Evolutionary conservation across 768 basidiomycete genomes (phyloP), one percentile per base, ranked within the genome.

Genomic region (Termitomyces sp.): DNA sequence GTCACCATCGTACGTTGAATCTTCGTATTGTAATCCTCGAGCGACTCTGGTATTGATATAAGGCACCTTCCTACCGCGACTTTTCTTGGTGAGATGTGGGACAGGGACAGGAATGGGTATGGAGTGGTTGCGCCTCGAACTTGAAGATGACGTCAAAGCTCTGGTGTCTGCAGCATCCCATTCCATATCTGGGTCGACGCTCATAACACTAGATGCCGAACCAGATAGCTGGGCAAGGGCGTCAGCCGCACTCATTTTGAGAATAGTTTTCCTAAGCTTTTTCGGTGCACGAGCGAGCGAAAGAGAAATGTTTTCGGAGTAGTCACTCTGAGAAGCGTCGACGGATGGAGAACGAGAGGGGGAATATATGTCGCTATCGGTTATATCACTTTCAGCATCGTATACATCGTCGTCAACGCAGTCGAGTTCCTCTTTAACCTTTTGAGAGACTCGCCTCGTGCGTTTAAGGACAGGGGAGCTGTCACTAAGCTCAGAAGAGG

Each of bases 81-180:
- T 83, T 62, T 87, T 87, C 71, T 88, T 88, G 13, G 79, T 88
- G 43, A 88, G 76, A 67, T 87, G 82, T 1, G 86, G 86, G 4
- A 87, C 79, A 32, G 86, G 85, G 10, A 87, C 71, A 44, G 86
- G 86, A 18, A 83, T 44, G 18, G 66, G 52, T 26, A 67, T 64
- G 1, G 61, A 45, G 22, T 55, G 57, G 26, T 61, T 65, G 47
- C 57, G 65, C 52, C 60, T 60, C 47, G 55, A 56, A 18, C 60
- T 60, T 44, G 57, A 54, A 13, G 43, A 36, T 38, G 38, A n/a
- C 18, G 33, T 53, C 44, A 52, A 20, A 22, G 49, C 54, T 13
- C 32, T 16, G 16, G n/a, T 20, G 8, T 58, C 30, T 10, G 55
- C 38, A 33, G 48, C 41, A 5, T 56, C 54, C 56, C 58, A 62